These are phyloP conservation scores for Cytospora piceicola DNA, from an alignment of 2,329 filamentous ascomycete species.

Conservation along the genomic window DNA sequence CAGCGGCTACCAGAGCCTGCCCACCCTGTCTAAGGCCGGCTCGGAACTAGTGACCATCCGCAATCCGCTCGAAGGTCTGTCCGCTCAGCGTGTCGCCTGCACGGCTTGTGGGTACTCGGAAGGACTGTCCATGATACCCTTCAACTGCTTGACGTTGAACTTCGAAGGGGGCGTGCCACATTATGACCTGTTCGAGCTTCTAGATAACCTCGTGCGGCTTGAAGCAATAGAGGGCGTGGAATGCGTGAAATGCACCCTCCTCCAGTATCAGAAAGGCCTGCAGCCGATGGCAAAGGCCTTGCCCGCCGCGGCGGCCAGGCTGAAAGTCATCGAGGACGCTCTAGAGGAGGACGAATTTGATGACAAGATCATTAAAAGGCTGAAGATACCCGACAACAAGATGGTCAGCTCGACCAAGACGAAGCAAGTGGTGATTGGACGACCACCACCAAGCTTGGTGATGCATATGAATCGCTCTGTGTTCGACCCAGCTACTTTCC, in stretches of 20 bases:
- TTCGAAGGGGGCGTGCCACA: slow-evolving; percentile 65
- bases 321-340: slow-evolving; percentile 70
- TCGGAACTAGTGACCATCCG: slow-evolving; percentile 48
- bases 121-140: slow-evolving; percentile 86
- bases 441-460: slow-evolving; percentile 78
- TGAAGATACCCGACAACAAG: slow-evolving; percentile 68
- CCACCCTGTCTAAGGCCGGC: slow-evolving; percentile 42
- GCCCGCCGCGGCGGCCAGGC: slow-evolving; percentile 55
- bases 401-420: slow-evolving; percentile 82
- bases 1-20: slow-evolving; percentile 58
- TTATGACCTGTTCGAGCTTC: slow-evolving; percentile 75
- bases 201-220: slow-evolving; percentile 83
- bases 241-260: slow-evolving; percentile 86
- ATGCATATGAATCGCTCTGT: slow-evolving; percentile 91
- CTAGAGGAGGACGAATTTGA: slow-evolving; percentile 81
- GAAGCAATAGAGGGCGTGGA: slow-evolving; percentile 89
- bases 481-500: slow-evolving; percentile 81
- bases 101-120: slow-evolving; percentile 84
- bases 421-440: slow-evolving; percentile 82
- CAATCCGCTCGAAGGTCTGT: slow-evolving; percentile 85
- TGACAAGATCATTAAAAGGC: slow-evolving; percentile 68
- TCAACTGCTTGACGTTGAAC: slow-evolving; percentile 89
- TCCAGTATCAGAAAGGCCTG: slow-evolving; percentile 58
- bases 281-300: slow-evolving; percentile 56
- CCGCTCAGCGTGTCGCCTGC: slow-evolving; percentile 88